A percentile compares a stretch with the other conserved stretches of the same genome.
These are phyloP conservation scores for Oryza brachyantha DNA, from an alignment of 176 grass and related monocot species.

Conservation along the genomic window DNA sequence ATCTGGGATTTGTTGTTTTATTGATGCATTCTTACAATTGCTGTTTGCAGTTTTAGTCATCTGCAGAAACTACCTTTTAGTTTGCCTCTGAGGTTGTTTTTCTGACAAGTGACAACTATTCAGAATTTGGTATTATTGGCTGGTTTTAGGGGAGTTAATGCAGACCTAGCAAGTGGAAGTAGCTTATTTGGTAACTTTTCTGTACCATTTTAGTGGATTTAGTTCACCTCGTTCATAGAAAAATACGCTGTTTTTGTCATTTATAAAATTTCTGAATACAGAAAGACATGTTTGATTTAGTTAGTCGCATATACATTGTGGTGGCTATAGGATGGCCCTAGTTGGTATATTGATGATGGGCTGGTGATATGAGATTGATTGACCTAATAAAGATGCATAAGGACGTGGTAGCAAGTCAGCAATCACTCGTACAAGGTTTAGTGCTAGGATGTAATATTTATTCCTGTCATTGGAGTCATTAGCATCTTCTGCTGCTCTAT, in stretches of 20 bases:
- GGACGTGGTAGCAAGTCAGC: background rate
- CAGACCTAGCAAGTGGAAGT: background rate
- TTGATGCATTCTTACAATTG: conserved; percentile 10
- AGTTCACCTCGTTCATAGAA: background rate
- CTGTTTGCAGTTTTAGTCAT: background rate
- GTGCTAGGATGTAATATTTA: background rate
- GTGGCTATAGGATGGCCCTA: background rate
- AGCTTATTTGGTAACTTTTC: background rate
- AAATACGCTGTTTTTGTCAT: no score
- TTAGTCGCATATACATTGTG: background rate
- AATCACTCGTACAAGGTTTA: background rate
- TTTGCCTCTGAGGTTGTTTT: background rate
- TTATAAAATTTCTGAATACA: background rate
- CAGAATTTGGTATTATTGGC: background rate
- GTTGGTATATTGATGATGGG: background rate
- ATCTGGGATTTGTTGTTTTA: background rate
- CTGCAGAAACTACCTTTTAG: background rate
- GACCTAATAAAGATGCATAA: background rate
- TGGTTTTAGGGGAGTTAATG: background rate
- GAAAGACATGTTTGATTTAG: background rate
- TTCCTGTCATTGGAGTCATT: background rate
- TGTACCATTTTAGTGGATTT: background rate
- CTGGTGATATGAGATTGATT: background rate
- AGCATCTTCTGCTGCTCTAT: background rate
- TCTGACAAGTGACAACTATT: background rate